Base-by-base conservation (phyloP, 2,329 filamentous ascomycete species). In the Calonectria naviculata region DNA sequence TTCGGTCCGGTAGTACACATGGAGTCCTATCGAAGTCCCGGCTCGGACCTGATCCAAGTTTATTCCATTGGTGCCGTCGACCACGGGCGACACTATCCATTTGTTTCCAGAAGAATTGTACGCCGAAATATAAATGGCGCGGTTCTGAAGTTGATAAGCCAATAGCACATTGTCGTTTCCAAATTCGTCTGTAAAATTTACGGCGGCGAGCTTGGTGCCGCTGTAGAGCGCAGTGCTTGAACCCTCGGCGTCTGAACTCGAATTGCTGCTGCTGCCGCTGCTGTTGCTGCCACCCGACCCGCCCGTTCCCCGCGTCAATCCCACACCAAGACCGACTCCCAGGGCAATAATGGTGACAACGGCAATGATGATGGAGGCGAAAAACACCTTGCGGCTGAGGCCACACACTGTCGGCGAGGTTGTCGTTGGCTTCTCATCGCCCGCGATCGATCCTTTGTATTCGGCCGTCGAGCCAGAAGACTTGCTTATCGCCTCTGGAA, bases 71-170 rank as follows among this genome's bases (percentile, higher is more conserved):
- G 38, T 58, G 15, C 47, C 68, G 28, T 71, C 68, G 3, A 71
- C 58, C n/a, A 71, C 56, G 8, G 68, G 68, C 7, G 68, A 71
- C 10, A 67, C 58, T 19, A 67, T 42, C 68, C 68, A 71, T 26
- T 42, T 26, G 12, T 63, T 31, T 12, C 64, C 36, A 1, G 68
- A 71, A 5, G 68, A 64, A 38, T 71, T 71, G 5, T 56, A 71
- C 2, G 46, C 56, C 9, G 68, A 71, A 54, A 71, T 58, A 28
- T 71, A 63, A 19, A 71, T 67, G 13, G 63, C 64, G n/a, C 65
- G 64, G 31, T 42, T 58, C 3, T 52, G 15, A 15, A 54, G 64
- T 13, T 71, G 68, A 49, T 67, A 67, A 7, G 64, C 3, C 19
- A 71, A 13, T 5, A 71, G 6, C 28, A 19, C 34, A 29, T 71